These are phyloP conservation scores for Lanzia echinophila DNA, from an alignment of 2,329 filamentous ascomycete species.

Conservation along the genomic window DNA sequence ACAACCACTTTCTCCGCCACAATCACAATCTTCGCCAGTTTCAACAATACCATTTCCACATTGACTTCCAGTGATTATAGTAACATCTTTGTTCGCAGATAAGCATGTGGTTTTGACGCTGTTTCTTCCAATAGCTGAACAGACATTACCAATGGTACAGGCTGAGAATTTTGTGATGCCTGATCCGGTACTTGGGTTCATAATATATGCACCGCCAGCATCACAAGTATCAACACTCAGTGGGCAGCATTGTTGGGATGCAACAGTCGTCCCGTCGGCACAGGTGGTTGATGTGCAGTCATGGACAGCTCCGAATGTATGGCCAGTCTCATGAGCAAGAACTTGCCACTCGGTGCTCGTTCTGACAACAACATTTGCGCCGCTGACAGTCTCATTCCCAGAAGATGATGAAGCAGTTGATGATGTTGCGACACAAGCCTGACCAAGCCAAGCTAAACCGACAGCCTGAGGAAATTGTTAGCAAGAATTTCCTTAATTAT, in stretches of 20 bases:
- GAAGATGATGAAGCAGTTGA: constrained; percentile 43
- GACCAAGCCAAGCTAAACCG: constrained; percentile 87
- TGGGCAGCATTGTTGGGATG: constrained; percentile 70
- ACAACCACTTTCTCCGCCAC: constrained; percentile 70
- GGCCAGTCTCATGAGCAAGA: constrained; percentile 87
- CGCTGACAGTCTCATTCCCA: constrained; percentile 66
- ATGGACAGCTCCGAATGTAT: constrained; percentile 93
- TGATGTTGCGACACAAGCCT: constrained; percentile 63
- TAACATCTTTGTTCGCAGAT: constrained; percentile 76
- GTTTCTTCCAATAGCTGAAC: constrained; percentile 71
- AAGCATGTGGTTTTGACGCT: constrained; percentile 73
- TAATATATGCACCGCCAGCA: constrained; percentile 75
- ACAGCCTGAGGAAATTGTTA: constrained; percentile 49
- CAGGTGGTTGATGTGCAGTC: constrained; percentile 75
- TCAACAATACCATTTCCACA: constrained; percentile 98
- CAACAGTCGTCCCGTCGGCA: constrained; percentile 49
- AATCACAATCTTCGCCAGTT: constrained; percentile 90
- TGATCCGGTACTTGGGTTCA: constrained; percentile 82
- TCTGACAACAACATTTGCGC: constrained; percentile 82
- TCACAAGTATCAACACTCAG: constrained; percentile 61
- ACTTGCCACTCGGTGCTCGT: constrained; percentile 89
- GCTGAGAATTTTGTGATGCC: constrained; percentile 75
- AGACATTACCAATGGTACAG: constrained; percentile 91
- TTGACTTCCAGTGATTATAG: constrained; percentile 72
- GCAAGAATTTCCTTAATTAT: background rate